Evolutionary conservation across 1,139 yeast species (phyloP).

Genomic region (Wickerhamiella pararugosa): DNA sequence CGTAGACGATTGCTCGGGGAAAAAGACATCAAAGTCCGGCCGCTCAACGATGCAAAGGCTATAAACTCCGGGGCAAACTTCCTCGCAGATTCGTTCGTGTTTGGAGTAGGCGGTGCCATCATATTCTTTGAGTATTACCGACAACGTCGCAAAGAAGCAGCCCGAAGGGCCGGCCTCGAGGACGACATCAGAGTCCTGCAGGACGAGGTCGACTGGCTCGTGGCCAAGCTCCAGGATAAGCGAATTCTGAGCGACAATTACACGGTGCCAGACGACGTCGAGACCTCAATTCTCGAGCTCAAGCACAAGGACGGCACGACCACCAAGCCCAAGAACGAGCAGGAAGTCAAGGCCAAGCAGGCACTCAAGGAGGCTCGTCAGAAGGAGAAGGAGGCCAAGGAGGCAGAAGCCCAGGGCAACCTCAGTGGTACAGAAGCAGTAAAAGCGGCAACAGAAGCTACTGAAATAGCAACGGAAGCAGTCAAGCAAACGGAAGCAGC

Average conservation of each 20-base stretch:
- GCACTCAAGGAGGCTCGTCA: background rate
- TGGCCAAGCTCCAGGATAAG: constrained; percentile 31
- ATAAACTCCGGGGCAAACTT: constrained; percentile 73
- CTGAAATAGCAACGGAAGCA: background rate
- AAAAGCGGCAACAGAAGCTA: background rate
- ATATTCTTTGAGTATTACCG: constrained; percentile 62
- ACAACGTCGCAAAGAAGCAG: constrained; percentile 48
- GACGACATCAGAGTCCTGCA: constrained; percentile 59
- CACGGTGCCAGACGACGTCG: constrained; percentile 31
- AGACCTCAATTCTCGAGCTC: constrained; percentile 31
- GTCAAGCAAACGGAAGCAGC: background rate
- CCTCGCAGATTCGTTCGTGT: constrained; percentile 62
- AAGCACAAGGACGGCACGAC: constrained; percentile 8
- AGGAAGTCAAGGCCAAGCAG: background rate
- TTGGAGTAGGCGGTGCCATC: constrained; percentile 62
- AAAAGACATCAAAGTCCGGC: constrained; percentile 39
- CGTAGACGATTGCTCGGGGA: constrained; percentile 54
- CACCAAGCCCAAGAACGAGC: background rate
- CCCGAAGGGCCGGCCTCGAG: constrained; percentile 46
- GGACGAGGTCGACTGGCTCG: constrained; percentile 51
- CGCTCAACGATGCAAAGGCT: constrained; percentile 73
- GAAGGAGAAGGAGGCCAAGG: background rate
- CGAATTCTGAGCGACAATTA: constrained; percentile 31
- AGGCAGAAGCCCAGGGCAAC: background rate
- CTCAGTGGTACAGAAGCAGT: background rate